A percentile compares a stretch with the other conserved stretches of the same genome.
phyloP scores from a whole-genome alignment of 441 rosid genomes.

The Populus tomentosa region DNA sequence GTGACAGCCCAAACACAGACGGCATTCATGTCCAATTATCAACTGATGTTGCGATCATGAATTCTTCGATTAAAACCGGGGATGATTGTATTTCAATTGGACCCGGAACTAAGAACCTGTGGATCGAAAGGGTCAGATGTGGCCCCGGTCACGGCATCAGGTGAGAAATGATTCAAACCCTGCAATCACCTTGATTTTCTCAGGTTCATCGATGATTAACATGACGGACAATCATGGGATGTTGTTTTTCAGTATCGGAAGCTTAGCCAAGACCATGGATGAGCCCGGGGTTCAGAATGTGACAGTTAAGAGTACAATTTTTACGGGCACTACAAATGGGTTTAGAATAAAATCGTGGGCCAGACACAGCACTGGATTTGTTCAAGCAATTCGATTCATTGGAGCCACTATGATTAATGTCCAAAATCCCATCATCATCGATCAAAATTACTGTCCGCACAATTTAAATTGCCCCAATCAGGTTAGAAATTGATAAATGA shows the following conservation, averaged over 20 bases:
- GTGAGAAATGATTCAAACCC: neutral
- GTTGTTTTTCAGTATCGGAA: neutral
- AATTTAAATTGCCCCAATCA: neutral
- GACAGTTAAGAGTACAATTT: neutral
- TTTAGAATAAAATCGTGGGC: neutral
- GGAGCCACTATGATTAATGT: neutral
- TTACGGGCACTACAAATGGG: neutral
- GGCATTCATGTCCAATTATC: slow-evolving; percentile 3
- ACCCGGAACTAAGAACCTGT: slow-evolving; percentile 22
- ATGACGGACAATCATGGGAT: neutral
- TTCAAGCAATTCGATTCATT: neutral
- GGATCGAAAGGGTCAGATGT: neutral
- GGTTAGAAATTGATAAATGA: neutral
- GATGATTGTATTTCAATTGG: slow-evolving; percentile 34
- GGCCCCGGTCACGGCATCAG: slow-evolving; percentile 3
- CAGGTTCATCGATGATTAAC: no score
- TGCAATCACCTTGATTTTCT: neutral
- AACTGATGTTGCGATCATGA: slow-evolving; percentile 7
- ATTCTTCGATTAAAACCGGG: slow-evolving; percentile 21
- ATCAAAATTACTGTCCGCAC: neutral
- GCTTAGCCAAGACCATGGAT: neutral
- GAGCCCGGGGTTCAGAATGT: neutral
- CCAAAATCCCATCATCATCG: neutral
- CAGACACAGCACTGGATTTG: neutral
- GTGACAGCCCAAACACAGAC: neutral